A percentile compares a stretch with the other conserved stretches of the same genome.
Evolutionary conservation across 2,329 filamentous ascomycete genomes (phyloP).

Genomic region (Cyphellophora europaea): DNA sequence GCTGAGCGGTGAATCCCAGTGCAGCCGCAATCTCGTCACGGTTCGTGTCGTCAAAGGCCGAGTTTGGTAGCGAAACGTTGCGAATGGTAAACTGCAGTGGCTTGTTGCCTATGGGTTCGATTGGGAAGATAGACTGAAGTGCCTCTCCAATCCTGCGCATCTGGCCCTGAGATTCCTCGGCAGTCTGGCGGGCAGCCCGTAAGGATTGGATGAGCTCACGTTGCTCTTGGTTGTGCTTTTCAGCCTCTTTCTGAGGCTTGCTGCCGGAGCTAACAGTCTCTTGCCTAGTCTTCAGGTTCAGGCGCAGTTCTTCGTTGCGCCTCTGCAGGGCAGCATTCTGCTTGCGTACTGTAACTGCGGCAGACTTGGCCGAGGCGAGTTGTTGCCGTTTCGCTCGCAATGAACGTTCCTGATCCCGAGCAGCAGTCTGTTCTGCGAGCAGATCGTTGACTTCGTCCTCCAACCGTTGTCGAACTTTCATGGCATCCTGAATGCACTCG

Average conservation of each 20-base stretch:
- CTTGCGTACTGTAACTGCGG: conserved; percentile 8
- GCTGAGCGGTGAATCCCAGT: conserved; percentile 67
- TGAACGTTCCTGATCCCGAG: conserved; percentile 24
- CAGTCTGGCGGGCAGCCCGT: conserved; percentile 26
- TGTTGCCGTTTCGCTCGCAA: conserved; percentile 4
- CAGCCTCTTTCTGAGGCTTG: conserved; percentile 7
- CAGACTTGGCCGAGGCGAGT: conserved; percentile 7
- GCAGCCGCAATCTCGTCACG: conserved; percentile 72
- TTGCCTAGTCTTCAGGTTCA: conserved; percentile 25
- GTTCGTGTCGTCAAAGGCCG: conserved; percentile 58
- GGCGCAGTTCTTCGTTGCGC: conserved; percentile 31
- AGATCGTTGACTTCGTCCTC: conserved; percentile 63
- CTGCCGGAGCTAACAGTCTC: conserved; percentile 3
- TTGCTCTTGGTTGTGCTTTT: conserved; percentile 1
- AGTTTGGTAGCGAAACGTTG: conserved; percentile 69
- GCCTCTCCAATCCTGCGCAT: conserved; percentile 81
- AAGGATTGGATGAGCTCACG: conserved; percentile 1
- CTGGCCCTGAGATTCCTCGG: conserved; percentile 68
- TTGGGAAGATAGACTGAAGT: conserved; percentile 68
- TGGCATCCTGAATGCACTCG: conserved; percentile 80
- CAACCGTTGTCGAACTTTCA: conserved; percentile 65
- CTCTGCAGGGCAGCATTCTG: conserved; percentile 21
- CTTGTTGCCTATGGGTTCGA: conserved; percentile 55
- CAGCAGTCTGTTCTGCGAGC: conserved; percentile 8
- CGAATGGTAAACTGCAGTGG: conserved; percentile 79